Conservation (phyloP, 2,329 filamentous ascomycete genomes). For the Zymoseptoria pseudotritici region DNA sequence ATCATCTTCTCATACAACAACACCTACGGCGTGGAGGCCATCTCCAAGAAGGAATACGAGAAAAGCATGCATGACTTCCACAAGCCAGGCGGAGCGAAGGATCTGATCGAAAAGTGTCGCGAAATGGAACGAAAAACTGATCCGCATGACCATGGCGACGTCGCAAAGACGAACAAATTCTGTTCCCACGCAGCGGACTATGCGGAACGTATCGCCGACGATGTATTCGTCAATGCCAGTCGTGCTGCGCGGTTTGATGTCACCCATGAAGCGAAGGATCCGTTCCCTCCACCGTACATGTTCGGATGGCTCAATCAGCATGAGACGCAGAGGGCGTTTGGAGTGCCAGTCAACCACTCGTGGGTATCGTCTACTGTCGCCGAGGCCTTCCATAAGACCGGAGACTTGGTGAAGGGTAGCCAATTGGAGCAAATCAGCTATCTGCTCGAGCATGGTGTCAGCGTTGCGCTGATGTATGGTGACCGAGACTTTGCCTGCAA, state of each 20-base stretch:
- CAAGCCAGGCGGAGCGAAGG: slow-evolving; percentile 44
- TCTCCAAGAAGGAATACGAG: slow-evolving; percentile 40
- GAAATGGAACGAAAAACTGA: slow-evolving; percentile 42
- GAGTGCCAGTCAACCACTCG: slow-evolving; percentile 40
- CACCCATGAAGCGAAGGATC: slow-evolving; percentile 30
- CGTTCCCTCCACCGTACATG: slow-evolving; percentile 41
- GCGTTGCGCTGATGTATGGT: slow-evolving; percentile 64
- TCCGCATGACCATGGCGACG: slow-evolving; percentile 41
- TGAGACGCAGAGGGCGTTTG: slow-evolving; percentile 51
- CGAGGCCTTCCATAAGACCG: slow-evolving; percentile 30
- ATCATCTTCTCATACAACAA: slow-evolving; percentile 45
- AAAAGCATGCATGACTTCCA: slow-evolving; percentile 38
- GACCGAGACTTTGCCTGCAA: slow-evolving; percentile 51
- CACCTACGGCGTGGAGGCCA: slow-evolving; percentile 49
- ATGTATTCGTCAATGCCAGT: slow-evolving; percentile 37
- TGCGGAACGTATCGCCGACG: slow-evolving; percentile 36
- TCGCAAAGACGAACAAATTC: slow-evolving; percentile 26
- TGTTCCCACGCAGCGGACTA: slow-evolving; percentile 32
- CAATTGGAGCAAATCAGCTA: slow-evolving; percentile 34
- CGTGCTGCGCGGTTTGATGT: slow-evolving; percentile 53
- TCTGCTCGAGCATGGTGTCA: slow-evolving; percentile 37
- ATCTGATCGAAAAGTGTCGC: slow-evolving; percentile 47
- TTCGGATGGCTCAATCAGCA: slow-evolving; percentile 51
- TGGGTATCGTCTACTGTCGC: slow-evolving; percentile 35
- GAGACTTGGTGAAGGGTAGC: slow-evolving; percentile 33